phyloP scores from a whole-genome alignment of 495 filamentous ascomycete species.

The Cudoniella acicularis region DNA sequence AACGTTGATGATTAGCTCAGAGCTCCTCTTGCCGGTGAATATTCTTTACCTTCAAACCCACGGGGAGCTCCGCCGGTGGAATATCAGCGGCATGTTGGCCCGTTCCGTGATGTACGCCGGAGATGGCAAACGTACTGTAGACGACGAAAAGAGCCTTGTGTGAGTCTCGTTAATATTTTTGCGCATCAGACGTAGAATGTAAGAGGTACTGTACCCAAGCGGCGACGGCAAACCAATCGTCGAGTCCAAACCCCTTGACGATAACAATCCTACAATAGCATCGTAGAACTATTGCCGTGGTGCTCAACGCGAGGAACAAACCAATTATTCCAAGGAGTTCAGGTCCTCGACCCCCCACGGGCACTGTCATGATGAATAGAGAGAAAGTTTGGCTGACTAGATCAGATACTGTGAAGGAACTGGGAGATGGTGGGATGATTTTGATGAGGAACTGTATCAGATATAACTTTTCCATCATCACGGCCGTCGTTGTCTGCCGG shows the following conservation, averaged over 20 bases:
- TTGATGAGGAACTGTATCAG: background rate
- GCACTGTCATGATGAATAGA: constrained; percentile 12
- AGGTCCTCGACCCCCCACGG: constrained; percentile 14
- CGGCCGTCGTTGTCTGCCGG: background rate
- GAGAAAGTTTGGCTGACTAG: background rate
- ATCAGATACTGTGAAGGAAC: background rate
- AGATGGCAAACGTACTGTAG: constrained; percentile 16
- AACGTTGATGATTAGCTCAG: background rate
- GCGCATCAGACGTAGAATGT: constrained; percentile 1
- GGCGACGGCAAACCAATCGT: constrained; percentile 33
- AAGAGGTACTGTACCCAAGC: constrained; percentile 19
- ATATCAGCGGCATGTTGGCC: constrained; percentile 16
- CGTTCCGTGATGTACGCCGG: constrained; percentile 22
- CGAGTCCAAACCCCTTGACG: constrained; percentile 39
- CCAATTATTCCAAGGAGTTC: constrained; percentile 20
- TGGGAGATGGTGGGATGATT: background rate
- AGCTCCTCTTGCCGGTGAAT: background rate
- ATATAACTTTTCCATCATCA: constrained; percentile 1
- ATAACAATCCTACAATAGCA: constrained; percentile 36
- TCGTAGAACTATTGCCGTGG: constrained; percentile 31
- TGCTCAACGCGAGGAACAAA: constrained; percentile 30
- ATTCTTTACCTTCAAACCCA: constrained; percentile 20
- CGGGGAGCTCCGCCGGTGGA: constrained; percentile 16
- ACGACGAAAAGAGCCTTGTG: constrained; percentile 20
- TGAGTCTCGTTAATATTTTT: background rate